These are phyloP conservation scores for Avena insularis DNA, from an alignment of 176 grass and related monocot genomes.

Conservation along the genomic window DNA sequence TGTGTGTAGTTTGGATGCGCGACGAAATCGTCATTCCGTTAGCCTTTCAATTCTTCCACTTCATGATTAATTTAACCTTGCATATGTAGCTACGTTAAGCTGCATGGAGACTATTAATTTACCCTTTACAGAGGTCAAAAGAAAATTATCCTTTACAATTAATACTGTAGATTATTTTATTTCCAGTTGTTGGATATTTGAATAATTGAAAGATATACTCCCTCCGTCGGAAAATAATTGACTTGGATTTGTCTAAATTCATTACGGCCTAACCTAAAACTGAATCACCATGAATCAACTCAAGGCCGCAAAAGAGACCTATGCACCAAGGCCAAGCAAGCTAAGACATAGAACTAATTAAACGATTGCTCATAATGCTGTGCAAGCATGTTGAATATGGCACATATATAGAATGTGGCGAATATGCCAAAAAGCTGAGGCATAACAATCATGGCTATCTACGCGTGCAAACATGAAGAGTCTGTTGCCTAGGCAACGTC, in stretches of 20 bases:
- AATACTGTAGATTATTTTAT: too few relatives aligned
- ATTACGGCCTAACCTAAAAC: neutral
- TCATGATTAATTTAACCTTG: too few relatives aligned
- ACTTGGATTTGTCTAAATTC: neutral
- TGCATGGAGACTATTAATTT: too few relatives aligned
- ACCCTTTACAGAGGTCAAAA: too few relatives aligned
- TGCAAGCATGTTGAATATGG: neutral
- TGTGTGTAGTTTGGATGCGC: neutral
- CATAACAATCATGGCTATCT: conserved; percentile 41
- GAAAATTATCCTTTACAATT: too few relatives aligned
- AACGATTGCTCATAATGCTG: neutral
- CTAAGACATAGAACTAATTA: neutral
- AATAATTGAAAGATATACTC: too few relatives aligned
- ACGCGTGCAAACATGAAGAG: conserved; percentile 10
- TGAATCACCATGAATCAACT: neutral
- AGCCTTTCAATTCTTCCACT: conserved; percentile 38
- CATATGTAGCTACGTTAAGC: too few relatives aligned
- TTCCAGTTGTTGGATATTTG: too few relatives aligned
- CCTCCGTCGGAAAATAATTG: neutral
- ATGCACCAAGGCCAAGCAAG: neutral
- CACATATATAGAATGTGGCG: neutral
- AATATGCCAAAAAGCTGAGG: conserved; percentile 50
- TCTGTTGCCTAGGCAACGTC: conserved; percentile 54
- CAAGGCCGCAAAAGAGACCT: neutral
- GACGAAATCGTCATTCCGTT: conserved; percentile 32